Conservation (phyloP, 2,329 filamentous ascomycete genomes). For the Aureobasidium musti region DNA sequence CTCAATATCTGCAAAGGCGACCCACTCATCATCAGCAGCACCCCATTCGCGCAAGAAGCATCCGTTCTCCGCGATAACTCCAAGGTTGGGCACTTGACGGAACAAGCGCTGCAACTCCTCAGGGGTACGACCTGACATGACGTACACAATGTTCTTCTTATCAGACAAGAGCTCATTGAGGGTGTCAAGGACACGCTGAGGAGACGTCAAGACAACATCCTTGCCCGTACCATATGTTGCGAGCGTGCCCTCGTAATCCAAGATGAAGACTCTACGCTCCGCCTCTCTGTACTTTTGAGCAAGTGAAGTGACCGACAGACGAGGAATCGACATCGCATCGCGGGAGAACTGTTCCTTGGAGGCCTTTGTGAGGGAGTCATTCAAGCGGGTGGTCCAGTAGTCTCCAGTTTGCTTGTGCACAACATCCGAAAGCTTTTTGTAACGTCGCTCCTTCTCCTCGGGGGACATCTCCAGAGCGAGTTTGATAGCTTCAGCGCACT, state of each 20-base stretch:
- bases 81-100: constrained; percentile 76
- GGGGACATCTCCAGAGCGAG: constrained; percentile 76
- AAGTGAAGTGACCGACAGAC: constrained; percentile 70
- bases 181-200: constrained; percentile 79
- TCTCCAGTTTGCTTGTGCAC: constrained; percentile 81
- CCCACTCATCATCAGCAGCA: constrained; percentile 63
- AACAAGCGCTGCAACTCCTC: constrained; percentile 88
- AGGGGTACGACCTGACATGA: constrained; percentile 87
- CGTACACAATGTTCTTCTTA: constrained; percentile 80
- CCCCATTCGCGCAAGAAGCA: constrained; percentile 79
- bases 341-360: constrained; percentile 83
- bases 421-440: constrained; percentile 69
- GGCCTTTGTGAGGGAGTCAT: constrained; percentile 68
- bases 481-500: constrained; percentile 84
- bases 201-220: constrained; percentile 82
- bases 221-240: constrained; percentile 83
- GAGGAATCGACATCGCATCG: constrained; percentile 82
- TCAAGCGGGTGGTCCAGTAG: constrained; percentile 80
- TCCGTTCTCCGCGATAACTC: constrained; percentile 91
- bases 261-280: constrained; percentile 74
- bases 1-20: constrained; percentile 70
- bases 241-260: constrained; percentile 92
- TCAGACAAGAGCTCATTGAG: constrained; percentile 80
- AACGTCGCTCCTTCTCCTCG: constrained; percentile 72
- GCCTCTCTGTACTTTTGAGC: constrained; percentile 66